A percentile compares a stretch with the other conserved stretches of the same genome.
These are phyloP conservation scores for Acacia acuminata DNA, from an alignment of 306 rosid species.

Conservation along the genomic window DNA sequence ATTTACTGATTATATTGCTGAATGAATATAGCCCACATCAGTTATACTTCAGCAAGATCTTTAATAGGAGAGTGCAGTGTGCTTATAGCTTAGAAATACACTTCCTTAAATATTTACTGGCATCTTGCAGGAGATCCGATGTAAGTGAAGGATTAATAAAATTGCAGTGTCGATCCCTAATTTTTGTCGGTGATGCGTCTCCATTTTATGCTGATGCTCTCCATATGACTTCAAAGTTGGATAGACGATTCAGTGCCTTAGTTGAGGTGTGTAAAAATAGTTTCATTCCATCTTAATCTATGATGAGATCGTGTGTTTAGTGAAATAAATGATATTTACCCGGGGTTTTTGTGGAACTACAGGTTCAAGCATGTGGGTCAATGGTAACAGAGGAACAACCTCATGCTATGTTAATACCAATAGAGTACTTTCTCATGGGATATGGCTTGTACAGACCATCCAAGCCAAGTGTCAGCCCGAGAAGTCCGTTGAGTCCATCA, in stretches of 20 bases:
- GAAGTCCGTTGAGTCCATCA: slow-evolving; percentile 92
- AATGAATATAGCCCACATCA: slow-evolving; percentile 7
- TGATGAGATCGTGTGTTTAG: slow-evolving; percentile 4
- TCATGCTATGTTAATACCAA: slow-evolving; percentile 91
- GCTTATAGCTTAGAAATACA: slow-evolving; percentile 18
- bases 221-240: slow-evolving; percentile 82
- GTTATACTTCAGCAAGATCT: slow-evolving; percentile 9
- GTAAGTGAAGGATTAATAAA: slow-evolving; percentile 71
- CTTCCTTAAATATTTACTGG: slow-evolving; percentile 5
- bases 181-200: slow-evolving; percentile 91
- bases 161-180: slow-evolving; percentile 82
- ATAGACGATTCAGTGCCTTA: slow-evolving; percentile 82
- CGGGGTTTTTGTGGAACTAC: slow-evolving; percentile 31
- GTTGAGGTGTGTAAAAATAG: slow-evolving; percentile 67
- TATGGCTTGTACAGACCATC: slow-evolving; percentile 83
- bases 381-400: slow-evolving; percentile 99
- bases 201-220: slow-evolving; percentile 82
- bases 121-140: slow-evolving; percentile 73
- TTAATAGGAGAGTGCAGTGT: slow-evolving; percentile 9
- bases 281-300: slow-evolving; percentile 3
- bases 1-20: slow-evolving; percentile 2
- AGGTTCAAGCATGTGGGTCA: slow-evolving; percentile 98
- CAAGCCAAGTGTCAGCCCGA: slow-evolving; percentile 76
- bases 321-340: slow-evolving; percentile 17
- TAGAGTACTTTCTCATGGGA: slow-evolving; percentile 93